A percentile compares a stretch with the other conserved stretches of the same genome.
Conservation (phyloP, 768 basidiomycete species). For the Phaeotremella fagi region DNA sequence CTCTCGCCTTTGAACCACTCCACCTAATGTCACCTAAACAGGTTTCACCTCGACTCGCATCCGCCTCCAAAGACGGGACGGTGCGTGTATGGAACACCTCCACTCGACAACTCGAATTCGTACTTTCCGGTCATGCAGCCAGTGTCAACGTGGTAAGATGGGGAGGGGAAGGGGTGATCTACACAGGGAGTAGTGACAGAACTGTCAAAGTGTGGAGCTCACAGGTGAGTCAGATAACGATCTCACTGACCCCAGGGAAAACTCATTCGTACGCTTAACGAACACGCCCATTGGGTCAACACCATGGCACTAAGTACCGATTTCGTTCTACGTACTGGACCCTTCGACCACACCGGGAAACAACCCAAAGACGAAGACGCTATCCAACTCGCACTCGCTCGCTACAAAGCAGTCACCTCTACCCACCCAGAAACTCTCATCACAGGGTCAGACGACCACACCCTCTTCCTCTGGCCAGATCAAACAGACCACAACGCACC, state of each 20-base stretch:
- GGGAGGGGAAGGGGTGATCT: conserved; percentile 87
- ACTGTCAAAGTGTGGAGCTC: conserved; percentile 93
- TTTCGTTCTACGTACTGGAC: conserved; percentile 88
- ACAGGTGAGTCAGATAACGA: conserved; percentile 52
- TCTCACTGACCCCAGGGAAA: conserved; percentile 59
- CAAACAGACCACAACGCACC: conserved; percentile 55
- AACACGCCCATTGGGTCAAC: conserved; percentile 99
- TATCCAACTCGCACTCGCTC: conserved; percentile 65
- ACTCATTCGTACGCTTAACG: conserved; percentile 75
- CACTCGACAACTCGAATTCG: conserved; percentile 68
- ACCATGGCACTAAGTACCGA: conserved; percentile 93
- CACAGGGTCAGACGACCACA: conserved; percentile 96
- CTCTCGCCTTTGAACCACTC: conserved; percentile 91
- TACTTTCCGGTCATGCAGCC: conserved; percentile 87
- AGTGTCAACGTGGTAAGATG: conserved; percentile 93
- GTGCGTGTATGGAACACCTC: conserved; percentile 87
- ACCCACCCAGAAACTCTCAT: conserved; percentile 81
- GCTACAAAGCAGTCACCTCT: conserved; percentile 60
- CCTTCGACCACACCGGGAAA: conserved; percentile 83
- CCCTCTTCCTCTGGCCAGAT: conserved; percentile 89
- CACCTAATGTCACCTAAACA: conserved; percentile 63
- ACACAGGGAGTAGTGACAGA: conserved; percentile 90
- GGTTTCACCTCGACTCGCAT: conserved; percentile 74
- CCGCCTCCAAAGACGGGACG: conserved; percentile 92
- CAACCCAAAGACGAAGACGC: conserved; percentile 73